phyloP scores from a whole-genome alignment of 2,329 filamentous ascomycete genomes.

The Parastagonospora nodorum region DNA sequence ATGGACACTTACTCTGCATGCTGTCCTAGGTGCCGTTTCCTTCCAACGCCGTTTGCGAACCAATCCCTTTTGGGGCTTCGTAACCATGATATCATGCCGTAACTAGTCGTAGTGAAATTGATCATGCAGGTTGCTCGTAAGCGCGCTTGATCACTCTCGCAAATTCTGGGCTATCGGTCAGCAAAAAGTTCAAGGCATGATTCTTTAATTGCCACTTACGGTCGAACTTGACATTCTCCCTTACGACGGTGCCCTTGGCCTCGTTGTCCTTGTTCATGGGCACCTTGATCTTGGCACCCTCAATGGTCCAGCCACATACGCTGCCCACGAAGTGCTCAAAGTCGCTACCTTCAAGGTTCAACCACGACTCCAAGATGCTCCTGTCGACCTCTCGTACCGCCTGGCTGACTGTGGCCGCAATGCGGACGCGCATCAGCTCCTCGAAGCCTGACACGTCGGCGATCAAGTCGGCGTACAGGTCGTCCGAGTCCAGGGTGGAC shows the following conservation, averaged over 20 bases:
- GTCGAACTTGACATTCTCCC: slow-evolving; percentile 92
- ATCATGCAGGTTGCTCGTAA: slow-evolving; percentile 46
- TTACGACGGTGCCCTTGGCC: slow-evolving; percentile 91
- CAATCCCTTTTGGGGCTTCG: slow-evolving; percentile 1
- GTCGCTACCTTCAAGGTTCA: slow-evolving; percentile 53
- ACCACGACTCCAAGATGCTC: slow-evolving; percentile 55
- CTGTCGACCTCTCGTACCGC: slow-evolving; percentile 75
- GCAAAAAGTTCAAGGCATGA: background rate
- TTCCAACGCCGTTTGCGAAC: slow-evolving; percentile 15
- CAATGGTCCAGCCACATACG: slow-evolving; percentile 80
- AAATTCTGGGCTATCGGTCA: slow-evolving; percentile 36
- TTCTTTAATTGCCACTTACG: slow-evolving; percentile 50
- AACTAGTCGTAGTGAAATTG: slow-evolving; percentile 6
- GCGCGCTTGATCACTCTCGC: slow-evolving; percentile 43
- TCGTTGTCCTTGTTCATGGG: slow-evolving; percentile 89
- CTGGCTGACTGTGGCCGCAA: slow-evolving; percentile 85
- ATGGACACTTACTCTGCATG: background rate
- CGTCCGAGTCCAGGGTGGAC: slow-evolving; percentile 88
- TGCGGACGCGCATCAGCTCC: slow-evolving; percentile 87
- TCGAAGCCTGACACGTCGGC: slow-evolving; percentile 96
- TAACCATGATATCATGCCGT: slow-evolving; percentile 20
- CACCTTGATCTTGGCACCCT: slow-evolving; percentile 70
- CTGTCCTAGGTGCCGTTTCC: slow-evolving; percentile 11
- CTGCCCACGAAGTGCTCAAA: slow-evolving; percentile 57
- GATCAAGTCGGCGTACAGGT: slow-evolving; percentile 92